Evolutionary conservation across 352 stramenopile genomes (phyloP).

Genomic region (Stephanocyclus meneghinianus): DNA sequence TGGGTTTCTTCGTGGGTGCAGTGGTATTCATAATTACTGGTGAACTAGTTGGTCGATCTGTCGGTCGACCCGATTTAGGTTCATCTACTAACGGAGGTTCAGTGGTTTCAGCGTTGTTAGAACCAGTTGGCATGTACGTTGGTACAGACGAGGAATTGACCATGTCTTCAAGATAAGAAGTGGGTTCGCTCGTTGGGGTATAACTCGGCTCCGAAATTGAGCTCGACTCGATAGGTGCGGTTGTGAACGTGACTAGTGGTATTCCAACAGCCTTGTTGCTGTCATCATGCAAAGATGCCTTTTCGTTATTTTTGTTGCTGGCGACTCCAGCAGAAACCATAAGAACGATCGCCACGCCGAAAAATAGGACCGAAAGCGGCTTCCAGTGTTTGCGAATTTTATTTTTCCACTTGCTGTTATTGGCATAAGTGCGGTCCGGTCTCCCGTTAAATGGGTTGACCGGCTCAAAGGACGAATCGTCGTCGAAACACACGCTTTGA

Average conservation of each 20-base stretch:
- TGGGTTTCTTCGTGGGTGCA: conserved; percentile 3
- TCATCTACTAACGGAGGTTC: neutral
- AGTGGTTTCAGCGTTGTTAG: neutral
- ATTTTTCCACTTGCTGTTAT: conserved; percentile 18
- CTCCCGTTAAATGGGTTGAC: conserved; percentile 42
- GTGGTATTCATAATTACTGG: neutral
- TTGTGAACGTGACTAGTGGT: neutral
- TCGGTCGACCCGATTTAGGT: neutral
- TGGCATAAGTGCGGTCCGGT: neutral
- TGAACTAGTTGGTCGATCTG: neutral
- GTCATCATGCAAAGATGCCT: neutral
- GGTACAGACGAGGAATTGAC: conserved; percentile 3
- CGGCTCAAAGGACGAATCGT: conserved; percentile 50
- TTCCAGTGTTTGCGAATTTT: conserved; percentile 42
- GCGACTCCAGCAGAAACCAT: conserved; percentile 30
- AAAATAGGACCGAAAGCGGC: conserved; percentile 31
- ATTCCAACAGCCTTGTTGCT: conserved; percentile 9
- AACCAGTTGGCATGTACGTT: conserved; percentile 10
- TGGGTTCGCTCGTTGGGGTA: conserved; percentile 17
- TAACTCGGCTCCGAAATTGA: conserved; percentile 11
- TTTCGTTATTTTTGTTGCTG: conserved; percentile 6
- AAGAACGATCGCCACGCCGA: conserved; percentile 19
- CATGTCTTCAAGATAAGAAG: neutral
- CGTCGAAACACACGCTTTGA: conserved; percentile 11
- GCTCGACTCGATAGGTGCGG: neutral